phyloP scores from a whole-genome alignment of 176 grass and related monocot species.

The Zoysia japonica region DNA sequence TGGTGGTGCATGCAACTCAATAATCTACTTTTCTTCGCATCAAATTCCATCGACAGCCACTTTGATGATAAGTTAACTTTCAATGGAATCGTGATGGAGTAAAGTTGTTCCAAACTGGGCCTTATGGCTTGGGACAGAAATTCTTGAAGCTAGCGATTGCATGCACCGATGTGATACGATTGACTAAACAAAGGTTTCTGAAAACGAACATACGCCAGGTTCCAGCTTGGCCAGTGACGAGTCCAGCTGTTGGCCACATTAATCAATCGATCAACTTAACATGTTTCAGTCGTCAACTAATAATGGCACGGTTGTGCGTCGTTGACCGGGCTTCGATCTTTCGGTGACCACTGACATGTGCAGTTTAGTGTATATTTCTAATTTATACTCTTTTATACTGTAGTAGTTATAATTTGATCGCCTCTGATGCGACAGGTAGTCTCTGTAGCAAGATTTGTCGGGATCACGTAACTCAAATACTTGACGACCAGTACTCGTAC shows the following conservation, averaged over 20 bases:
- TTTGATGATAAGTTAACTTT: no score
- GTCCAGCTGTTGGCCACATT: slow-evolving; percentile 50
- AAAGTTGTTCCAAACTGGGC: no score
- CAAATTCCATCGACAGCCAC: no score
- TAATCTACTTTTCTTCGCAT: no score
- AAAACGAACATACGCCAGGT: slow-evolving; percentile 18
- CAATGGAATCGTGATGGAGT: no score
- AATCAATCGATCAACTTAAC: neutral
- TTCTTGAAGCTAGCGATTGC: no score
- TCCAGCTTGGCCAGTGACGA: slow-evolving; percentile 51
- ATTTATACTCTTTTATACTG: neutral
- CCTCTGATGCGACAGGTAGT: slow-evolving; percentile 35
- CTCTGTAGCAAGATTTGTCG: slow-evolving; percentile 21
- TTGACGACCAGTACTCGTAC: no score
- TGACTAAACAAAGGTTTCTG: slow-evolving; percentile 16
- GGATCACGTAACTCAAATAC: no score
- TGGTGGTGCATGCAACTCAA: no score
- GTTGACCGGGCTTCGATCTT: slow-evolving; percentile 26
- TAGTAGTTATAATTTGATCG: slow-evolving; percentile 1
- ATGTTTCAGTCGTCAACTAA: slow-evolving; percentile 40
- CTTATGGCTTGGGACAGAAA: no score
- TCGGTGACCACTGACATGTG: slow-evolving; percentile 45
- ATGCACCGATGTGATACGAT: neutral
- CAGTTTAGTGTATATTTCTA: slow-evolving; percentile 1
- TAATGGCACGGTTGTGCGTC: neutral